These are phyloP conservation scores for Leishmania guyanensis DNA, from an alignment of 208 protist genomes.

Conservation along the genomic window DNA sequence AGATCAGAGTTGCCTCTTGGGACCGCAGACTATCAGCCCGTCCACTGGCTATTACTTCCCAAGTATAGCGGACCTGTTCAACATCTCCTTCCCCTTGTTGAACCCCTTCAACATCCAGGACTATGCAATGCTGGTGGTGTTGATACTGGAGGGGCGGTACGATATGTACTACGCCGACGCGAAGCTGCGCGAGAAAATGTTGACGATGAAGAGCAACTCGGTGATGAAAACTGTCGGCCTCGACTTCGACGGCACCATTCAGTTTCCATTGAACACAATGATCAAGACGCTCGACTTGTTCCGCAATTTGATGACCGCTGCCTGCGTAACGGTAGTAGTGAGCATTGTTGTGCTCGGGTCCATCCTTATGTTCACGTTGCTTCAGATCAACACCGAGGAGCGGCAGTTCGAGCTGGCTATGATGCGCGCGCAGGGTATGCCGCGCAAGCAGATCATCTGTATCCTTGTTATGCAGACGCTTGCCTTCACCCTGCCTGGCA, in stretches of 20 bases:
- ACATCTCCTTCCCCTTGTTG: slow-evolving; percentile 15
- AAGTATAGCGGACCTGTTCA: slow-evolving; percentile 31
- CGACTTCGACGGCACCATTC: slow-evolving; percentile 47
- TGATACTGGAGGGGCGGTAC: slow-evolving; percentile 68
- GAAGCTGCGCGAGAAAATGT: slow-evolving; percentile 22
- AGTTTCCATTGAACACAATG: slow-evolving; percentile 55
- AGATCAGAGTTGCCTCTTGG: slow-evolving; percentile 37
- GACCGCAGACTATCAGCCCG: slow-evolving; percentile 24
- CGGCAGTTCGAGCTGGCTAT: slow-evolving; percentile 98
- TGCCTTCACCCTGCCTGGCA: slow-evolving; percentile 91
- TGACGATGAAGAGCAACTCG: slow-evolving; percentile 63
- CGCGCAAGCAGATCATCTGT: slow-evolving; percentile 64
- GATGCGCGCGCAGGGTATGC: slow-evolving; percentile 94
- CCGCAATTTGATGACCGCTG: slow-evolving; percentile 79
- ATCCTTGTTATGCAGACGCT: slow-evolving; percentile 87
- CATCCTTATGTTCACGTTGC: slow-evolving; percentile 92
- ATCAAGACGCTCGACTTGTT: slow-evolving; percentile 78
- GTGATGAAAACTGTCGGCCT: slow-evolving; percentile 60
- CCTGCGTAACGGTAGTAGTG: slow-evolving; percentile 83
- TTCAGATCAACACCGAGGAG: slow-evolving; percentile 94
- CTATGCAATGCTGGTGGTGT: slow-evolving; percentile 65
- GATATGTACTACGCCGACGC: slow-evolving; percentile 72
- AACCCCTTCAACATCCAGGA: slow-evolving; percentile 50
- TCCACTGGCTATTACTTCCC: slow-evolving; percentile 32
- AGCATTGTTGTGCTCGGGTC: slow-evolving; percentile 86